Percentiles rank a stretch among this genome's conserved stretches.
phyloP scores from a whole-genome alignment of 352 stramenopile species.

The Phytophthora pisi region DNA sequence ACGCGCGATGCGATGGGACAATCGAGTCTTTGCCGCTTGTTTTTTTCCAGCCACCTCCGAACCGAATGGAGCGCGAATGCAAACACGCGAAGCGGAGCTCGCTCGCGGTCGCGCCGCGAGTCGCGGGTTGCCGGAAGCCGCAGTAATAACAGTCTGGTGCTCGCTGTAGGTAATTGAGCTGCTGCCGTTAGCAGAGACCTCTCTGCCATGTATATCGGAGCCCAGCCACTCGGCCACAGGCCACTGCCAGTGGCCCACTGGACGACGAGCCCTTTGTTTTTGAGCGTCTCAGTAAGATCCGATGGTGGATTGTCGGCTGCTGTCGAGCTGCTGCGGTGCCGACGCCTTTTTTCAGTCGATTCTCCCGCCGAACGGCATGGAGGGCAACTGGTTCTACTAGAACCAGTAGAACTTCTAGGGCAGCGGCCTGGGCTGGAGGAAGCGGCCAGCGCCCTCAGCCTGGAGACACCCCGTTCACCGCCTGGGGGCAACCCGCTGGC shows the following conservation, averaged over 20 bases:
- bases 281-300: slow-evolving; percentile 19
- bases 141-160: too few relatives aligned
- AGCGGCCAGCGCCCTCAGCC: slow-evolving; percentile 1
- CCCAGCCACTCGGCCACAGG: slow-evolving; percentile 1
- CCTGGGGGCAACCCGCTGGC: neutral
- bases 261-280: neutral
- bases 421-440: slow-evolving; percentile 10
- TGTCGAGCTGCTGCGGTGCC: neutral
- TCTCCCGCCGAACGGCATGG: slow-evolving; percentile 27
- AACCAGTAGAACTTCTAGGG: too few relatives aligned
- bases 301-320: slow-evolving; percentile 36
- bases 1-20: slow-evolving; percentile 25
- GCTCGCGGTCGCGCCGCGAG: too few relatives aligned
- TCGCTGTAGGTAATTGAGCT: too few relatives aligned
- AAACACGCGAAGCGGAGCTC: slow-evolving; percentile 18
- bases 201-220: slow-evolving; percentile 19
- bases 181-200: neutral
- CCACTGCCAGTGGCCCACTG: slow-evolving; percentile 5
- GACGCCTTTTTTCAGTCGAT: slow-evolving; percentile 27
- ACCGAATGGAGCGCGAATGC: slow-evolving; percentile 18
- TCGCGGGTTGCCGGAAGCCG: too few relatives aligned
- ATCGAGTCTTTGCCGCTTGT: slow-evolving; percentile 14
- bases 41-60: slow-evolving; percentile 17
- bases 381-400: slow-evolving; percentile 24
- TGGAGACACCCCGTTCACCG: slow-evolving; percentile 1